Percentiles rank a stretch among this genome's conserved stretches.
phyloP scores from a whole-genome alignment of 495 filamentous ascomycete species.

The Xylaria castorea region DNA sequence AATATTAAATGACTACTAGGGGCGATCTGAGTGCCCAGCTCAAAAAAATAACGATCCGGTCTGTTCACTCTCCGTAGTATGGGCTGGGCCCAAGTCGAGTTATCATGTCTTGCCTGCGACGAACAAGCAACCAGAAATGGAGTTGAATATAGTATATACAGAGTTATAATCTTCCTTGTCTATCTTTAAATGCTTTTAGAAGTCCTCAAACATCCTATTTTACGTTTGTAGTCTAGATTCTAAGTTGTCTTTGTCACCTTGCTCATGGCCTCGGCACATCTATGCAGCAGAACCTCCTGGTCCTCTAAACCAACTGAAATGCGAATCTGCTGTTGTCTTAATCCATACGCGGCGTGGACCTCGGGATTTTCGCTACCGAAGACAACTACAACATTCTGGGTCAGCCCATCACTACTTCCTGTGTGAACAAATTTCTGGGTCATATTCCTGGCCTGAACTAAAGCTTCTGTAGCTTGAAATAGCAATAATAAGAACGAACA shows the following conservation, averaged over 20 bases:
- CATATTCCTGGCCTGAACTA: not conserved
- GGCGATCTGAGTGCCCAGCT: no score
- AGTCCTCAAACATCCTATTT: not conserved
- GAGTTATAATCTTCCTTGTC: not conserved
- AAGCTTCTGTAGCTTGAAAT: not conserved
- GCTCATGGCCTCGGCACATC: conserved; percentile 41
- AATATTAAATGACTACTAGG: no score
- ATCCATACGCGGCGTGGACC: conserved; percentile 41
- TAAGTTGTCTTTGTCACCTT: conserved; percentile 19
- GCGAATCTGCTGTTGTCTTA: conserved; percentile 43
- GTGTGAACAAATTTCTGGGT: not conserved
- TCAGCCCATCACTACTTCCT: not conserved
- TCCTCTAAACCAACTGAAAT: conserved; percentile 53
- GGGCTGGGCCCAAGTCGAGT: not conserved
- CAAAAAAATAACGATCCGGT: no score
- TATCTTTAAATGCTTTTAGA: not conserved
- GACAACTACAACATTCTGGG: not conserved
- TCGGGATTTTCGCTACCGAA: conserved; percentile 39
- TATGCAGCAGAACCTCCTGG: conserved; percentile 43
- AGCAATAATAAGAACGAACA: no score
- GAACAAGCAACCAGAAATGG: not conserved
- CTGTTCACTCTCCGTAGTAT: not conserved
- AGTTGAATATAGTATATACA: not conserved
- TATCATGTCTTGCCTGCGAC: not conserved
- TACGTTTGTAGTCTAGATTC: not conserved